A percentile compares a stretch with the other conserved stretches of the same genome.
Evolutionary conservation across 2,329 filamentous ascomycete species (phyloP).

Genomic region (Fusarium kyushuense): DNA sequence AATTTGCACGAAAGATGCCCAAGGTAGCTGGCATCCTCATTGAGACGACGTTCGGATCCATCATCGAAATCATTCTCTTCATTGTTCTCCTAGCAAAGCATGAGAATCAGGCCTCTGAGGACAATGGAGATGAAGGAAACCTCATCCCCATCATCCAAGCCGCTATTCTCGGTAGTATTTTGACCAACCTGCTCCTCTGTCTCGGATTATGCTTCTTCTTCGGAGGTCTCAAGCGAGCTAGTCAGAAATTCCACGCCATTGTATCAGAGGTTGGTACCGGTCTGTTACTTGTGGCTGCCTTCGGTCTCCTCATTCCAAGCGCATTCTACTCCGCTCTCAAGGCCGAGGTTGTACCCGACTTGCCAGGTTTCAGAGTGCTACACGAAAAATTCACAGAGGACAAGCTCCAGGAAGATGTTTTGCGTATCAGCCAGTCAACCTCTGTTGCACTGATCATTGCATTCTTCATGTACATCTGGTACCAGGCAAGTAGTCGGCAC

Average conservation of each 20-base stretch:
- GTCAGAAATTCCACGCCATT: constrained; percentile 72
- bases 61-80: constrained; percentile 77
- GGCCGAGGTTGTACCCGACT: constrained; percentile 41
- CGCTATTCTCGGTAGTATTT: constrained; percentile 75
- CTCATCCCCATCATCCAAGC: constrained; percentile 73
- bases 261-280: constrained; percentile 77
- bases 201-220: constrained; percentile 75
- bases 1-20: constrained; percentile 73
- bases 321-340: constrained; percentile 55
- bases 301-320: constrained; percentile 53
- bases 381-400: constrained; percentile 50
- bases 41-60: constrained; percentile 67
- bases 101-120: constrained; percentile 18
- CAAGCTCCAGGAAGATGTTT: constrained; percentile 60
- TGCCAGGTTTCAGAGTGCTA: constrained; percentile 38
- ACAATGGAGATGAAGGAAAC: constrained; percentile 51
- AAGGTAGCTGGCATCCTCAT: constrained; percentile 69
- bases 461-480: constrained; percentile 68
- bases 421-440: constrained; percentile 72
- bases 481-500: constrained; percentile 74
- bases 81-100: constrained; percentile 67
- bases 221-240: constrained; percentile 69
- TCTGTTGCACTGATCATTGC: constrained; percentile 71
- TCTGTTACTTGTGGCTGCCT: constrained; percentile 70
- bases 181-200: constrained; percentile 76